Base-by-base conservation (phyloP, 805 yeast species). In the Candida easanensis region DNA sequence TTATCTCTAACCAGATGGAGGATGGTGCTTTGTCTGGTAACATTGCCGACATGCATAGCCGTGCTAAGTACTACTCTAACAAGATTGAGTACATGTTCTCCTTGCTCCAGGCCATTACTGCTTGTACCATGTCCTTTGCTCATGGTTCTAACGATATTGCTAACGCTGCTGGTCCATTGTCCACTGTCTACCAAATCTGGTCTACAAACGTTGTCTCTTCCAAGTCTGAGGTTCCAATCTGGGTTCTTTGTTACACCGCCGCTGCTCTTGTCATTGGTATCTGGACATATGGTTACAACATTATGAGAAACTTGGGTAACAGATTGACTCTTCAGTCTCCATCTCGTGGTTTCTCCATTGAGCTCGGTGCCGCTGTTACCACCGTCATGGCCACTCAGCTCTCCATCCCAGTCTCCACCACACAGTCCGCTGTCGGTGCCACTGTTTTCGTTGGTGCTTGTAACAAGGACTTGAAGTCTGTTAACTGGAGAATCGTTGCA, bases 141-240 rank as follows among this genome's bases (percentile, higher is more conserved):
- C 91, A 84, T 58, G 91, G 91, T 44, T 82, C 91, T 31, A 84
- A 84, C 58, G 91, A 84, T 65, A 82, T 84, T 49, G 74, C 88
- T 38, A 84, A 84, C 54, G 89, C 91, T 30, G 76, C 85, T 25
- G 90, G 88, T 51, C 90, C 91, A 26, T 69, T 82, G 53, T 67
- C 88, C 35, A 73, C 88, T 13, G 74, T 83, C 18, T 84, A 80
- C 60, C 63, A 70, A 33, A 69, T 80, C 20, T 84, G 89, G 88
- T 61, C 61, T 18, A 63, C 77, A 27, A 77, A 80, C 52, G 58
- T 65, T 4, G 66, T 70, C 38, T 49, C 56, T 5, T 16, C 48
- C 2, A 77, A 80, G 56, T 61, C 82, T 28, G 77, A 73, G 11
- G 84, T 81, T 28, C 90, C 91, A 36, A 62, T 78, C 36, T 84